Percentiles rank a stretch among this genome's conserved stretches.
Evolutionary conservation across 345 rosid genomes (phyloP).

Genomic region (Zanthoxylum bungeanum): DNA sequence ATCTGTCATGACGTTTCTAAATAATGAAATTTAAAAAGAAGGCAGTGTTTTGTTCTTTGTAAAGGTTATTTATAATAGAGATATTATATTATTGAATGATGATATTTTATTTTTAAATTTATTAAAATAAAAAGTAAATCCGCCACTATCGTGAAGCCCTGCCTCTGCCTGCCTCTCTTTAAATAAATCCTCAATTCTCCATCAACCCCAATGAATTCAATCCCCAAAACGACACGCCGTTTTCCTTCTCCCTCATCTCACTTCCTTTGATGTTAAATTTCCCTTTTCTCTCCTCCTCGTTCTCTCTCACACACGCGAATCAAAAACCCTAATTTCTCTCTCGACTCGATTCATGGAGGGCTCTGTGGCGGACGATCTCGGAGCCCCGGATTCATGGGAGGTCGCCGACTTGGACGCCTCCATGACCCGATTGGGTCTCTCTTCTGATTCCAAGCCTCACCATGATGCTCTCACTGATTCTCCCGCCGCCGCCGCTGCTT

Average conservation of each 20-base stretch:
- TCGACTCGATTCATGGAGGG: constrained; percentile 45
- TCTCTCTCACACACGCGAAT: not conserved
- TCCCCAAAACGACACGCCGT: not conserved
- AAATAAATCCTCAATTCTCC: not conserved
- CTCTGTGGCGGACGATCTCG: constrained; percentile 67
- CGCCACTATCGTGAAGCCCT: no score
- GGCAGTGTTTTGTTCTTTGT: no score
- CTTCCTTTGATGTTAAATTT: constrained; percentile 14
- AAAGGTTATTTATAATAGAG: no score
- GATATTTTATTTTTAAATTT: no score
- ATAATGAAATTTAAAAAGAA: no score
- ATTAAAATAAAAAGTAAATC: no score
- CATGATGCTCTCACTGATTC: constrained; percentile 17
- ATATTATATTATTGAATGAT: no score
- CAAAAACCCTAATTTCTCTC: constrained; percentile 16
- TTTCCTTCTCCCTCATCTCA: not conserved
- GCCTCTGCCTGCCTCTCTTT: no score
- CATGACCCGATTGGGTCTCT: constrained; percentile 63
- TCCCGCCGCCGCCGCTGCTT: constrained; percentile 15
- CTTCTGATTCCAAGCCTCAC: constrained; percentile 21
- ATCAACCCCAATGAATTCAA: constrained; percentile 27
- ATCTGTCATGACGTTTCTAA: no score
- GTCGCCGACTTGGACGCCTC: constrained; percentile 72
- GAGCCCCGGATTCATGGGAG: constrained; percentile 86
- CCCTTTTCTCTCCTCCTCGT: not conserved